Conservation (phyloP, 306 rosid species). For the apple (Malus domestica) region ASM211411v1 NC_041805.1:23604001-23604500, state of each 20-base stretch:
- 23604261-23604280: slow-evolving; percentile 96
- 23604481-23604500: slow-evolving; percentile 56
- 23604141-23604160: no score
- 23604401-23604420: slow-evolving; percentile 69
- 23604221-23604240: not conserved
- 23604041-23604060: no score
- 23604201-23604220: not conserved
- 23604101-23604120: no score
- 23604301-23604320: slow-evolving; percentile 42
- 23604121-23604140: no score
- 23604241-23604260: slow-evolving; percentile 60
- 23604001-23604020: not conserved
- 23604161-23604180: no score
- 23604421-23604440: slow-evolving; percentile 76
- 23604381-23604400: slow-evolving; percentile 57
- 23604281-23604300: slow-evolving; percentile 80
- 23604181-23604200: not conserved
- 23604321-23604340: slow-evolving; percentile 83
- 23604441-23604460: slow-evolving; percentile 54
- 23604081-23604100: no score
- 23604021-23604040: not conserved
- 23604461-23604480: slow-evolving; percentile 63
- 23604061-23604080: no score
- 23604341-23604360: slow-evolving; percentile 72
- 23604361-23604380: slow-evolving; percentile 44